Percentiles rank a stretch among this genome's conserved stretches.
phyloP scores from a whole-genome alignment of 106 monocot species.

The Allium fistulosum region DNA sequence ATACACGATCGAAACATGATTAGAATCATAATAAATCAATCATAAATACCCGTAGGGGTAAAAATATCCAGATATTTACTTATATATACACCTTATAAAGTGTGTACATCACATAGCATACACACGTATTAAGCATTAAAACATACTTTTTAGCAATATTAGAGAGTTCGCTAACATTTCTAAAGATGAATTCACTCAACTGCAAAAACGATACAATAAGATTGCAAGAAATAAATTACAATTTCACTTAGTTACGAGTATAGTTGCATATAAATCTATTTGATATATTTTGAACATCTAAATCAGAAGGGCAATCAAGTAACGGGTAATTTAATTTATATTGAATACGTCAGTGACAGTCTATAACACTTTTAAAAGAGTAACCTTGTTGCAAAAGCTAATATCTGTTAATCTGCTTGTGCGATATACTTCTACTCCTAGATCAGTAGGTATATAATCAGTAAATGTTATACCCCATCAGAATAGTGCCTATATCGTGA shows the following conservation, averaged over 20 bases:
- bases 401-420: too few relatives aligned
- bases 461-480: too few relatives aligned
- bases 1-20: too few relatives aligned
- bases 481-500: too few relatives aligned
- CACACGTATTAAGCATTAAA: background rate
- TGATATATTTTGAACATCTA: background rate
- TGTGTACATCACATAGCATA: too few relatives aligned
- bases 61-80: background rate
- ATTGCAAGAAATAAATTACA: conserved; percentile 15
- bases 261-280: background rate
- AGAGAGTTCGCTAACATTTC: conserved; percentile 17
- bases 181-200: conserved; percentile 54
- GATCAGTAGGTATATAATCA: too few relatives aligned
- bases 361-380: too few relatives aligned
- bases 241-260: background rate
- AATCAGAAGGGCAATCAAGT: background rate
- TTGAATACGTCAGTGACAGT: too few relatives aligned
- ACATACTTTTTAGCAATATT: conserved; percentile 49
- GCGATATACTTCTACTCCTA: too few relatives aligned
- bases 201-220: conserved; percentile 86
- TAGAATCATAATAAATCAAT: background rate
- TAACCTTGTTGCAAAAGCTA: too few relatives aligned
- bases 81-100: background rate
- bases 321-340: too few relatives aligned
- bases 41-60: background rate